These are phyloP conservation scores for Myriosclerotinia duriaeana DNA, from an alignment of 2,329 filamentous ascomycete genomes.

Conservation along the genomic window DNA sequence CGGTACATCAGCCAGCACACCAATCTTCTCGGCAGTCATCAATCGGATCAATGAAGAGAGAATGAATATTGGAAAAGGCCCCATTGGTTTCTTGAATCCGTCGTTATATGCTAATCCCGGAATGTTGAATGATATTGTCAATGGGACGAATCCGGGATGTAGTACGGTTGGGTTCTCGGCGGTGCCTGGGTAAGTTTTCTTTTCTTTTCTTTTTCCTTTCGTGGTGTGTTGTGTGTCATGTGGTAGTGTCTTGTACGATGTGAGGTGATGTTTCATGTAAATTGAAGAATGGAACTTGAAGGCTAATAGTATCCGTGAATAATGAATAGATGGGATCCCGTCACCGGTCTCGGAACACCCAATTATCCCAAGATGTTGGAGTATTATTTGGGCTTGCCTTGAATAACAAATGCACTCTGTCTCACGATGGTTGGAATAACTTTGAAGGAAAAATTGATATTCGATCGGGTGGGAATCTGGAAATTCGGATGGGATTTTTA, in stretches of 20 bases:
- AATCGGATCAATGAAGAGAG: slow-evolving; percentile 54
- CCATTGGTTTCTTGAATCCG: slow-evolving; percentile 54
- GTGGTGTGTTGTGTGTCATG: neutral
- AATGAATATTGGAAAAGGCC: slow-evolving; percentile 46
- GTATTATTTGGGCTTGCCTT: slow-evolving; percentile 31
- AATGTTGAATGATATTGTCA: slow-evolving; percentile 40
- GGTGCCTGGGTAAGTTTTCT: slow-evolving; percentile 30
- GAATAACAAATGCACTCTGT: too few relatives aligned
- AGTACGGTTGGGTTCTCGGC: slow-evolving; percentile 38
- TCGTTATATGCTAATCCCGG: slow-evolving; percentile 49
- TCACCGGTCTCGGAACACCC: slow-evolving; percentile 38
- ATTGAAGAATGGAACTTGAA: neutral
- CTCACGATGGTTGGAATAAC: too few relatives aligned
- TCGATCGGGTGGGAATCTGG: too few relatives aligned
- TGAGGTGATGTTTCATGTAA: neutral
- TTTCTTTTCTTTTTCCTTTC: neutral
- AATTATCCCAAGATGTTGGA: slow-evolving; percentile 34
- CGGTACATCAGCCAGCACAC: slow-evolving; percentile 52
- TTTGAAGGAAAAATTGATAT: too few relatives aligned
- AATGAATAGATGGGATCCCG: slow-evolving; percentile 39
- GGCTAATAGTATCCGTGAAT: slow-evolving; percentile 17
- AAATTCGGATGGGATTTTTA: too few relatives aligned
- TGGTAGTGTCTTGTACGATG: neutral
- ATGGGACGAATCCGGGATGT: slow-evolving; percentile 38
- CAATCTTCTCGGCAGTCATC: slow-evolving; percentile 50